Evolutionary conservation across 768 basidiomycete species (phyloP), one percentile per base, ranked within the genome.

Genomic region (Russula brevipes): DNA sequence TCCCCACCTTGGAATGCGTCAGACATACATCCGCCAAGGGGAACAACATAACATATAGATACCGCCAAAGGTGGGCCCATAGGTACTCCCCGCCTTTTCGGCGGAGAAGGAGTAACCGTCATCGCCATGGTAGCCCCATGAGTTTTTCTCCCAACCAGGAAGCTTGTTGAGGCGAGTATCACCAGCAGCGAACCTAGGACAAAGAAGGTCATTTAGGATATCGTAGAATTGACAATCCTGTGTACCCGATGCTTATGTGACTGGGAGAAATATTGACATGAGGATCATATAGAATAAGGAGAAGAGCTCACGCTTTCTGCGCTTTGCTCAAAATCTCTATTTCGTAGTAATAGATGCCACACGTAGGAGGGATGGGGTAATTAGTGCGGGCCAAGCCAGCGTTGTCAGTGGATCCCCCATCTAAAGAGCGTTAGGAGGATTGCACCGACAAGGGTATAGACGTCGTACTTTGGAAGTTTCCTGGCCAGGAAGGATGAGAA

Each of bases 321-420:
- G 89, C 88, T 70, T 90, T 90, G 71, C 88, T 85, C 6, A 88
- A 72, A 51, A 98, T 84, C 69, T 89, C 85, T 5, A 94, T 85
- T 77, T 99, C 96, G 72, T 88, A 99, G 73, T 98, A 99, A 72
- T 92, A 96, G 59, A 98, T 85, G 30, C 95, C 97, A 69, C 90
- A 90, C 11, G 88, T 86, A 0, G 87, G 79, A 2, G 95, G 95
- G 53, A 96, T 88, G 1, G 88, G 83, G 66, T 84, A 77, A 49
- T 82, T 82, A 0, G 95, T 86, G 55, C 93, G 83, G 4, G 90
- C 89, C 46, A 94, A 81, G 11, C 91, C 91, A 0, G 93, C 92
- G 12, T 68, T 66, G 24, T 68, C 65, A 63, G 49, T 64, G 60
- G 60, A 68, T 63, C 57, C 8, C 50, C 59, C 51, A 57, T 39